These are phyloP conservation scores for Thelephora terrestris DNA, from an alignment of 1,284 basidiomycete genomes.

Conservation along the genomic window DNA sequence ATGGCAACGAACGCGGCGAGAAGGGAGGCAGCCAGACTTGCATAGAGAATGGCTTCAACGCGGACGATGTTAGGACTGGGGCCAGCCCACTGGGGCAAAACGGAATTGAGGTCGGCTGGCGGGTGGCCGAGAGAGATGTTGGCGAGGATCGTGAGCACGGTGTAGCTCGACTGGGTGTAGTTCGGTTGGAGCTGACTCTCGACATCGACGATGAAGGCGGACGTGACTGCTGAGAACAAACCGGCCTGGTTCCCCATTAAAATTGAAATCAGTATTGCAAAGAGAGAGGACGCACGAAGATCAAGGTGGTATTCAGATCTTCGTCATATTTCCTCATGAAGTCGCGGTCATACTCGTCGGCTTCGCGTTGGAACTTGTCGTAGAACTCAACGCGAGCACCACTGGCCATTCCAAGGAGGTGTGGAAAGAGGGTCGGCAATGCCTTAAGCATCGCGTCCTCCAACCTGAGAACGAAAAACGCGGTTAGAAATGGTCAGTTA, in stretches of 20 bases:
- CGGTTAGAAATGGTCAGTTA: no score
- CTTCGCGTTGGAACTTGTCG: background rate
- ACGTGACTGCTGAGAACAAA: constrained; percentile 7
- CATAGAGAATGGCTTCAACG: background rate
- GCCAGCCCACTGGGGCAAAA: background rate
- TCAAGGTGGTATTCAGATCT: constrained; percentile 7
- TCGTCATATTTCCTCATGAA: constrained; percentile 5
- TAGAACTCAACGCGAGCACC: background rate
- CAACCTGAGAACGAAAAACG: no score
- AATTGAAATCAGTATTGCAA: background rate
- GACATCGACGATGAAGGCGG: constrained; percentile 7
- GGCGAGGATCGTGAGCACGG: constrained; percentile 1
- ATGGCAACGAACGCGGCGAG: constrained; percentile 3
- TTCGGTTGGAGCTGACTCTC: constrained; percentile 6
- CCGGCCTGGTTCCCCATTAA: constrained; percentile 3
- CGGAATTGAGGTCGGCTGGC: background rate
- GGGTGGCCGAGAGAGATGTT: background rate
- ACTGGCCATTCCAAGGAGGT: no score
- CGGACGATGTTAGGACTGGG: background rate
- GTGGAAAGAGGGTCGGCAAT: no score
- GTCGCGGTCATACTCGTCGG: background rate
- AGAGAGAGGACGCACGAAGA: constrained; percentile 3
- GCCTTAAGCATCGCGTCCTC: no score
- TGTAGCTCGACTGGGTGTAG: background rate
- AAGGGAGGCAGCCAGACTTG: constrained; percentile 1